These are phyloP conservation scores for Aethionema arabicum DNA, from an alignment of 345 rosid species.

Conservation along the genomic window DNA sequence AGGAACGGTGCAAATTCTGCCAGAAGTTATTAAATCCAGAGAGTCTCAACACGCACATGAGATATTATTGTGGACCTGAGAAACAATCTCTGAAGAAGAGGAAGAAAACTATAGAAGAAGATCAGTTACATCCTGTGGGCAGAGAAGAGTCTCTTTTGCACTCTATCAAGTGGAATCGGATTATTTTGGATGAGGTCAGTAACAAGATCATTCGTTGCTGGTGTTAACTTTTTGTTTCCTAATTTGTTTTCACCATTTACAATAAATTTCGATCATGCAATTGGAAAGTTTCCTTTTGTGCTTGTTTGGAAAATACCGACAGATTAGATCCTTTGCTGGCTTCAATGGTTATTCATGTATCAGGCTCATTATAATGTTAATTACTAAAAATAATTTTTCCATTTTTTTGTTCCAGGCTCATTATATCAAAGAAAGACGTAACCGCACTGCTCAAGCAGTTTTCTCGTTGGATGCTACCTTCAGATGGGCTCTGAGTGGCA, in stretches of 20 bases:
- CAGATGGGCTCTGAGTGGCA: conserved; percentile 98
- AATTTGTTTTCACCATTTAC: too few relatives aligned
- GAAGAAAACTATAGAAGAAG: conserved; percentile 44
- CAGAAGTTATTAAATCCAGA: conserved; percentile 53
- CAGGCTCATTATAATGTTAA: conserved; percentile 16
- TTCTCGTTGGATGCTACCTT: conserved; percentile 75
- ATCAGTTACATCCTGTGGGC: conserved; percentile 24
- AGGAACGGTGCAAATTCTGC: conserved; percentile 63
- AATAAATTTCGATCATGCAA: not conserved
- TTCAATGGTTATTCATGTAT: conserved; percentile 1
- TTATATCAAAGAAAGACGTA: conserved; percentile 81
- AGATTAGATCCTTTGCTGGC: not conserved
- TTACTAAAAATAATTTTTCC: not conserved
- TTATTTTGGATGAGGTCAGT: conserved; percentile 91
- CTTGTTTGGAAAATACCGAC: not conserved
- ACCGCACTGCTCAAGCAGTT: conserved; percentile 89
- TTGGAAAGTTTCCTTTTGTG: not conserved
- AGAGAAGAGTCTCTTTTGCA: conserved; percentile 64
- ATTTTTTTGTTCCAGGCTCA: conserved; percentile 80
- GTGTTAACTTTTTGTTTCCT: conserved; percentile 1
- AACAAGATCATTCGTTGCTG: too few relatives aligned
- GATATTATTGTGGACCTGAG: conserved; percentile 74
- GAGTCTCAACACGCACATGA: conserved; percentile 52
- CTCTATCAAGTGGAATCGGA: conserved; percentile 77
- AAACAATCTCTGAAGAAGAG: conserved; percentile 81